A percentile compares a stretch with the other conserved stretches of the same genome.
Evolutionary conservation across 768 basidiomycete genomes (phyloP).

Genomic region (Amanita muscaria): DNA sequence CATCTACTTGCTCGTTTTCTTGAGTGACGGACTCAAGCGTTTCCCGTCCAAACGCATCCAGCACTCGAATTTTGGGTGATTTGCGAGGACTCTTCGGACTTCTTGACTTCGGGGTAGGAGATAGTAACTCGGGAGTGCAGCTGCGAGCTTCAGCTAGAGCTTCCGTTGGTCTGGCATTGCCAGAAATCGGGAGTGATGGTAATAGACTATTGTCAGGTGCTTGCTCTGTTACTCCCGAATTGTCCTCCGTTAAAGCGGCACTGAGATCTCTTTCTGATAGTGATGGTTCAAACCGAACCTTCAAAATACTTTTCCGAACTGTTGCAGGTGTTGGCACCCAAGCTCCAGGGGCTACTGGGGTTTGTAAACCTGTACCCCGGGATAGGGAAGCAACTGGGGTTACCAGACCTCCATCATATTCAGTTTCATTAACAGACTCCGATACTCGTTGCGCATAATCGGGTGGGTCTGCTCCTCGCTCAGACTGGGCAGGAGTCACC

Average conservation of each 20-base stretch:
- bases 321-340: slow-evolving; percentile 50
- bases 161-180: not conserved
- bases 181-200: no score
- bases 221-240: not conserved
- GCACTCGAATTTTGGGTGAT: slow-evolving; percentile 47
- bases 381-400: slow-evolving; percentile 47
- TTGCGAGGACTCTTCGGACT: slow-evolving; percentile 28
- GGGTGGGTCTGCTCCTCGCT: slow-evolving; percentile 6
- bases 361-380: slow-evolving; percentile 40
- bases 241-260: not conserved
- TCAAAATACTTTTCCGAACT: slow-evolving; percentile 48
- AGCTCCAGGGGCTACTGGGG: slow-evolving; percentile 62
- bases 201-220: not conserved
- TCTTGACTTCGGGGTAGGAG: slow-evolving; percentile 7
- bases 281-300: slow-evolving; percentile 58
- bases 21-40: slow-evolving; percentile 14
- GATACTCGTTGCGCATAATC: not conserved
- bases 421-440: slow-evolving; percentile 11
- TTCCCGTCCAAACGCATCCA: slow-evolving; percentile 65
- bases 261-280: slow-evolving; percentile 11
- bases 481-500: slow-evolving; percentile 21
- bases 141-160: not conserved
- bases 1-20: slow-evolving; percentile 6
- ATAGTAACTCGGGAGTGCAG: slow-evolving; percentile 14
- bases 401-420: slow-evolving; percentile 25